A percentile compares a stretch with the other conserved stretches of the same genome.
These are phyloP conservation scores for Oryza meridionalis DNA, from an alignment of 176 grass and related monocot genomes.

Conservation along the genomic window DNA sequence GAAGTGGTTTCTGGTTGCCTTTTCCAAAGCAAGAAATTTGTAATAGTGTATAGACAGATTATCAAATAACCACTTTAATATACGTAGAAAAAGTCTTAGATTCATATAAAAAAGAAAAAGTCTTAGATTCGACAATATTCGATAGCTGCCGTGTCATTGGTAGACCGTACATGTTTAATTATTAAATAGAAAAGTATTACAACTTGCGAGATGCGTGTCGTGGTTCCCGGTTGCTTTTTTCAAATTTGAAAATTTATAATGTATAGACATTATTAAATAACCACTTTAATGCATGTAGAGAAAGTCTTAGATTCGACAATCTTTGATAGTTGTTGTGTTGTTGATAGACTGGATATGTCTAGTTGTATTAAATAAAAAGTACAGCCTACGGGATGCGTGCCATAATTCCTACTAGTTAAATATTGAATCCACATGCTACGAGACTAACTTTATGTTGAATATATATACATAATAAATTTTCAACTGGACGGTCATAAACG, in stretches of 20 bases:
- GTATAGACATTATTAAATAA: background rate
- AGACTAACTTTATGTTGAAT: background rate
- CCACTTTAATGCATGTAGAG: background rate
- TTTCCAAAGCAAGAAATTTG: background rate
- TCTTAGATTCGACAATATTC: background rate
- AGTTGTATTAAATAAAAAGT: background rate
- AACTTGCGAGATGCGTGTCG: background rate
- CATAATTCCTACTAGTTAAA: background rate
- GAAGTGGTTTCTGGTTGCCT: background rate
- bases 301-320: background rate
- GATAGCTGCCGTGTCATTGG: background rate
- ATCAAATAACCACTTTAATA: no score
- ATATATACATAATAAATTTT: background rate
- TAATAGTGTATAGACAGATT: background rate
- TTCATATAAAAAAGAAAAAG: background rate
- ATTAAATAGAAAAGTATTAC: background rate
- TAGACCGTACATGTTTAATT: background rate
- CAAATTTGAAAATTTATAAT: background rate
- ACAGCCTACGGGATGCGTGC: background rate
- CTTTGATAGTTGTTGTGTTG: background rate
- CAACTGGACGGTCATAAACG: background rate
- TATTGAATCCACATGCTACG: background rate
- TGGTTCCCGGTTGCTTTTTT: background rate
- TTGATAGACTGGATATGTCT: background rate
- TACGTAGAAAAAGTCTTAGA: background rate